These are phyloP conservation scores for Penicillium sp. DNA, from an alignment of 2,329 filamentous ascomycete genomes.

Conservation along the genomic window DNA sequence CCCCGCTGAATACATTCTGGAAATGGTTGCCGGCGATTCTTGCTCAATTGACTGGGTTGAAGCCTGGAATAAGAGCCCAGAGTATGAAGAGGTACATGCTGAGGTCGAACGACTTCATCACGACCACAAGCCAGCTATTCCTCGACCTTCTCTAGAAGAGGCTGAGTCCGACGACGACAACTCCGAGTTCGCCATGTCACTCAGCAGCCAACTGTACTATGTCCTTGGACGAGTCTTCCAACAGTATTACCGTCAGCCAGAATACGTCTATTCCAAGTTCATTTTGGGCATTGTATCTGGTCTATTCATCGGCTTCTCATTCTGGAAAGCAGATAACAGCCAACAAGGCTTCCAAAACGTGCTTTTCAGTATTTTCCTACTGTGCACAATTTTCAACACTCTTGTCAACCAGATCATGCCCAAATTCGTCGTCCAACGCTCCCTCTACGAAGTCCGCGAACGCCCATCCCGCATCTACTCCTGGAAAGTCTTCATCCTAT, in stretches of 20 bases:
- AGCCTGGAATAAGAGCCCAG: constrained; percentile 57
- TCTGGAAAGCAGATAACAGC: constrained; percentile 67
- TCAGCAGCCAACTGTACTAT: constrained; percentile 60
- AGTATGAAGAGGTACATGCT: constrained; percentile 52
- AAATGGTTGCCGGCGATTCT: constrained; percentile 47
- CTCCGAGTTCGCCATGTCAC: constrained; percentile 72
- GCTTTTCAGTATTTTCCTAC: constrained; percentile 79
- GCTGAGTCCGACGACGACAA: constrained; percentile 44
- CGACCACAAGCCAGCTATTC: constrained; percentile 41
- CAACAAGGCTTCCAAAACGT: constrained; percentile 78
- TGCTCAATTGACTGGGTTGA: constrained; percentile 57
- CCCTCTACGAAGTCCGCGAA: constrained; percentile 79
- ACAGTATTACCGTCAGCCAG: constrained; percentile 81
- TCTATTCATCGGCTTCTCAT: constrained; percentile 78
- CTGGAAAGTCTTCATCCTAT: constrained; percentile 83
- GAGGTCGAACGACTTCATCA: constrained; percentile 58
- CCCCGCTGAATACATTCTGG: constrained; percentile 73
- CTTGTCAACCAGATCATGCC: constrained; percentile 64
- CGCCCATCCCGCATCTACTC: constrained; percentile 77
- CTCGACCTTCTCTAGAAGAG: constrained; percentile 44
- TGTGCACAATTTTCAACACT: constrained; percentile 54
- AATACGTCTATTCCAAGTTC: constrained; percentile 79
- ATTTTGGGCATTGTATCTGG: constrained; percentile 58
- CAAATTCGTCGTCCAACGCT: constrained; percentile 74
- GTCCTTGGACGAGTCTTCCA: constrained; percentile 73